Evolutionary conservation across 805 yeast species (phyloP), one percentile per base, ranked within the genome.

Genomic region (Candida ascalaphidarum): DNA sequence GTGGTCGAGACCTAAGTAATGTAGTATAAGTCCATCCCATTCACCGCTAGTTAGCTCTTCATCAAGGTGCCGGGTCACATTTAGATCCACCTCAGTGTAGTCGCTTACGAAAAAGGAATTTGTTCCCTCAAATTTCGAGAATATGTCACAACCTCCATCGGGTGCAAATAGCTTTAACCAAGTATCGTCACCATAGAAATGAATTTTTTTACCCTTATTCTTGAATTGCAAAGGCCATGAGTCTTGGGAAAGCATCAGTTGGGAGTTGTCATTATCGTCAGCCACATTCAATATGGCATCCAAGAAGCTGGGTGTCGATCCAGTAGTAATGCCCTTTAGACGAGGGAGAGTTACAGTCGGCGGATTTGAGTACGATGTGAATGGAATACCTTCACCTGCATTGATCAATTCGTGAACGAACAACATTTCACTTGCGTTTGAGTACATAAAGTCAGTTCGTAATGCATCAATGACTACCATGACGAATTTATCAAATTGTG

Each of bases 321-420:
- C 98, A 0, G 96, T 85, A 0, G 96, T 83, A 14, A 88, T 71
- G 7, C 95, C 96, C 53, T 92, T 92, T 28, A 92, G 61, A 34
- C 98, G 68, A 0, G 98, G 98, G 21, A 92, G 60, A 0, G 98
- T 92, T 7, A 92, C 98, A 0, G 98, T 92, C 3, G 98, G 98
- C 2, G 98, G 97, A 38, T 82, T 81, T 1, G 96, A 79, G 49
- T 66, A 82, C 0, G 95, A 95, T 0, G 98, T 92, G 51, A 75
- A 88, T 0, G 96, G 96, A 27, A 88, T 44, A 0, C 92, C 97
- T 20, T 65, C 43, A 8, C 94, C 94, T 0, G 62, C 40, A 29
- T 71, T 66, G 7, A 89, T 58, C 32, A 88, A 54, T 2, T 54
- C 37, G 39, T 89, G 97, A 0, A 81, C 68, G 43, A 71, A 74